Evolutionary conservation across 495 filamentous ascomycete genomes (phyloP), one percentile per base, ranked within the genome.

Genomic region (Xylaria scruposa): DNA sequence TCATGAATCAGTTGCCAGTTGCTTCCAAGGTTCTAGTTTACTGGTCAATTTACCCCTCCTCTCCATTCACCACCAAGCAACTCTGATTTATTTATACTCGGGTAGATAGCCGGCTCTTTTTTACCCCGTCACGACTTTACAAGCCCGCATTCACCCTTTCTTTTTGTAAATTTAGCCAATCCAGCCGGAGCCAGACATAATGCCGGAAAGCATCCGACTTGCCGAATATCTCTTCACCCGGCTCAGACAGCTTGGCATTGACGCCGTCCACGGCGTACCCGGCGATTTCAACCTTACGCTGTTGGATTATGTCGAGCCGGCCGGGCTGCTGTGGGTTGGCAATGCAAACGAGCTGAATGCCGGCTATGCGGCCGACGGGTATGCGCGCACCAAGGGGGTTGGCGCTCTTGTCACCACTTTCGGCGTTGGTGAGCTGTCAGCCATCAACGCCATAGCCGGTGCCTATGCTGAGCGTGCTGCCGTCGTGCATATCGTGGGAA

Each of bases 331-430:
- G 69, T 92, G 90, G 90, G 85, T 91, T 44, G 90, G 90, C 65
- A 91, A 88, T 75, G 87, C 85, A 72, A 91, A 92, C 72, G 90
- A 91, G 72, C 83, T 92, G 62, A 92, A 92, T 79, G 89, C 89
- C 31, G 88, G 87, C 17, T 92, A 92, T 72, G 90, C 90, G 8
- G 87, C 90, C 5, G 90, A 92, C 81, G 90, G 89, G 6, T 92
- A 92, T 77, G 88, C 89, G 3, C 82, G 90, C 61, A 83, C 91
- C 58, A 91, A 90, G 71, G 90, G 90, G 4, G 78, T 91, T 1
- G 82, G 85, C 24, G 91, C 91, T 0, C 70, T 92, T 24, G 81
- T 91, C 47, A 93, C 91, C 12, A 91, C 90, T 6, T 92, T 90
- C 69, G 91, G 90, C 24, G 90, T 92, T 60, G 90, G 90, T 24